These are phyloP conservation scores for Malbranchea zuffiana DNA, from an alignment of 2,329 filamentous ascomycete genomes.

Conservation along the genomic window DNA sequence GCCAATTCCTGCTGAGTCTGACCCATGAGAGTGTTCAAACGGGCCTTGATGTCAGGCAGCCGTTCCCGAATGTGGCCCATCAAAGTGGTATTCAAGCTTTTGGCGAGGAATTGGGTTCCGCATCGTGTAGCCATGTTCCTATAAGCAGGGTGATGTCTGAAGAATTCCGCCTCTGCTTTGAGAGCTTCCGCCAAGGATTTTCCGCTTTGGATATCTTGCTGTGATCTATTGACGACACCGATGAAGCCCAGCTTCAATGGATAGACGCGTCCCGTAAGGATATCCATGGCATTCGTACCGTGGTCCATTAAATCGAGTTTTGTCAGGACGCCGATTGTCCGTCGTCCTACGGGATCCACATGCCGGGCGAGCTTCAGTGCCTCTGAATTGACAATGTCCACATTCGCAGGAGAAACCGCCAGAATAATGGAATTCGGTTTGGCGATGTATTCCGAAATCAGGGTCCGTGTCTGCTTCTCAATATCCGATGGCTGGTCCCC, in stretches of 20 bases:
- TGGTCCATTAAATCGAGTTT: conserved; percentile 99
- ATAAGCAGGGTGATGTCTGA: conserved; percentile 93
- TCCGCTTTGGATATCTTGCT: conserved; percentile 93
- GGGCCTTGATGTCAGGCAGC: conserved; percentile 93
- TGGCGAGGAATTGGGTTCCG: conserved; percentile 87
- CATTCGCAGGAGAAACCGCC: conserved; percentile 92
- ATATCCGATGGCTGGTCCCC: conserved; percentile 96
- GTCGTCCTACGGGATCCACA: conserved; percentile 85
- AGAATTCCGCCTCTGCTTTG: conserved; percentile 84
- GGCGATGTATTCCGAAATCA: conserved; percentile 96
- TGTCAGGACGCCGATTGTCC: conserved; percentile 93
- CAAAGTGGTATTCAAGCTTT: conserved; percentile 85
- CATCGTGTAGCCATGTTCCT: conserved; percentile 89
- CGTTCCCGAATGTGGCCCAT: conserved; percentile 95
- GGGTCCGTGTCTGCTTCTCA: conserved; percentile 92
- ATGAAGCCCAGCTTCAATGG: conserved; percentile 96
- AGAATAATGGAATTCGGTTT: conserved; percentile 98
- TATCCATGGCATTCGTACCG: conserved; percentile 93
- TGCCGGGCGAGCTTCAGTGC: conserved; percentile 91
- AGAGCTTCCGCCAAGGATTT: conserved; percentile 91
- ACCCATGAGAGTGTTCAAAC: conserved; percentile 97
- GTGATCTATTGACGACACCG: conserved; percentile 92
- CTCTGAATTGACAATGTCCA: conserved; percentile 97
- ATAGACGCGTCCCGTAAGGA: conserved; percentile 93
- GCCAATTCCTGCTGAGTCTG: conserved; percentile 97